These are phyloP conservation scores for Kluyveromyces siamensis DNA, from an alignment of 805 yeast genomes.

Conservation along the genomic window DNA sequence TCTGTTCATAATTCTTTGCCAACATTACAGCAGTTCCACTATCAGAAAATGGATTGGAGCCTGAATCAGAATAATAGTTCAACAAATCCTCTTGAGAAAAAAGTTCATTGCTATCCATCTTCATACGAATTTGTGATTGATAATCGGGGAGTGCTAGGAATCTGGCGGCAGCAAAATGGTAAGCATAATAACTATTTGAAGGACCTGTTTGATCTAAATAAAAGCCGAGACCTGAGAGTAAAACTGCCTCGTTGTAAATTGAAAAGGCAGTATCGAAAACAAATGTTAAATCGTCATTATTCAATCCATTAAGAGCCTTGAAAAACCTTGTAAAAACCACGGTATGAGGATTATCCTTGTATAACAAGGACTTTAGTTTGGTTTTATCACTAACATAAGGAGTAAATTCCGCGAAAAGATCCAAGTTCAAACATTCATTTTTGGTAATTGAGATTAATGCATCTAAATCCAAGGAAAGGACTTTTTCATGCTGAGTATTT, in stretches of 20 bases:
- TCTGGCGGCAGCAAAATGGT: constrained; percentile 24
- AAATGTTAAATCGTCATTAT: constrained; percentile 7
- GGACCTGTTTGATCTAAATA: constrained; percentile 14
- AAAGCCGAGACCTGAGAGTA: constrained; percentile 25
- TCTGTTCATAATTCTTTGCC: constrained; percentile 8
- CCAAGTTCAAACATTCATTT: constrained; percentile 19
- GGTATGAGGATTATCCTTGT: constrained; percentile 14
- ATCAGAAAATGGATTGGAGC: constrained; percentile 21
- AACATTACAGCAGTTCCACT: constrained; percentile 23
- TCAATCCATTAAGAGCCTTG: constrained; percentile 8
- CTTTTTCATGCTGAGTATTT: constrained; percentile 17
- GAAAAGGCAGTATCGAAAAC: constrained; percentile 19
- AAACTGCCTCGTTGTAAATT: constrained; percentile 21
- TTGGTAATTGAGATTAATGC: constrained; percentile 13
- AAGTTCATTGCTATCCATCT: constrained; percentile 7
- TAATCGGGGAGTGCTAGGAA: constrained; percentile 22
- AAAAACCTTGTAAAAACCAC: constrained; percentile 16
- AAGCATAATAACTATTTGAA: constrained; percentile 17
- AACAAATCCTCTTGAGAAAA: constrained; percentile 24
- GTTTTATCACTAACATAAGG: constrained; percentile 10
- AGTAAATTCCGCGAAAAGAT: constrained; percentile 19
- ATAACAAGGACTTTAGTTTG: constrained; percentile 15
- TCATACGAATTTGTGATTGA: constrained; percentile 15
- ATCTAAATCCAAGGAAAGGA: constrained; percentile 15
- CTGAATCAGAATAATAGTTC: constrained; percentile 25